A percentile compares a stretch with the other conserved stretches of the same genome.
phyloP scores from a whole-genome alignment of 2,329 filamentous ascomycete species.

The Alternaria panax region DNA sequence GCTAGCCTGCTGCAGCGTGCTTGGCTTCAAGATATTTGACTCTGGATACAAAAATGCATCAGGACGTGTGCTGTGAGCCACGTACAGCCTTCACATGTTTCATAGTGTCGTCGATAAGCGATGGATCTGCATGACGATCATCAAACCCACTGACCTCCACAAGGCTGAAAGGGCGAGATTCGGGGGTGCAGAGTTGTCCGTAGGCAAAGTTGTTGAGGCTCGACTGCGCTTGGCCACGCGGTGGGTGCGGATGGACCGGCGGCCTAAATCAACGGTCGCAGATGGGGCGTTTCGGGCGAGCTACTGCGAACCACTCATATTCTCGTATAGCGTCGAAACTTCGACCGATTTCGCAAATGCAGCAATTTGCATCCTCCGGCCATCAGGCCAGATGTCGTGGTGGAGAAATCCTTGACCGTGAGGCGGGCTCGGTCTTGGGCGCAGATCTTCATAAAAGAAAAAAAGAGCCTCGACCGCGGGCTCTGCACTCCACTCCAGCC shows the following conservation, averaged over 20 bases:
- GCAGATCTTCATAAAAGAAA: conserved; percentile 14
- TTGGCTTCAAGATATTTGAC: not conserved
- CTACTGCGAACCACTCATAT: conserved; percentile 7
- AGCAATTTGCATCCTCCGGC: conserved; percentile 9
- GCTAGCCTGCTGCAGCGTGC: no score
- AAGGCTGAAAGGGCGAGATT: not conserved
- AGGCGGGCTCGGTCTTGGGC: not conserved
- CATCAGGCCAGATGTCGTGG: conserved; percentile 11
- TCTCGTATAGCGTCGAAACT: not conserved
- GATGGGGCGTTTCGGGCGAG: not conserved
- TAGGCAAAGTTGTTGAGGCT: conserved; percentile 1
- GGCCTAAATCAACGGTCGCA: conserved; percentile 1
- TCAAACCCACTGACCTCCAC: conserved; percentile 1
- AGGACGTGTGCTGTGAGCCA: not conserved
- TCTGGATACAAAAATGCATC: not conserved
- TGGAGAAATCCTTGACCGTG: conserved; percentile 7
- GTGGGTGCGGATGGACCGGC: conserved; percentile 1
- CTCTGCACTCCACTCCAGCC: not conserved
- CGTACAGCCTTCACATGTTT: not conserved
- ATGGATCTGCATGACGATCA: conserved; percentile 4
- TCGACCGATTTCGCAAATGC: not conserved
- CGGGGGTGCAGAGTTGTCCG: not conserved
- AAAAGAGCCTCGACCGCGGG: conserved; percentile 7
- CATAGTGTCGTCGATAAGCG: conserved; percentile 1
- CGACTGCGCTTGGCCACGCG: conserved; percentile 4